phyloP scores from a whole-genome alignment of 352 stramenopile genomes.

The Pythium sukuiense region DNA sequence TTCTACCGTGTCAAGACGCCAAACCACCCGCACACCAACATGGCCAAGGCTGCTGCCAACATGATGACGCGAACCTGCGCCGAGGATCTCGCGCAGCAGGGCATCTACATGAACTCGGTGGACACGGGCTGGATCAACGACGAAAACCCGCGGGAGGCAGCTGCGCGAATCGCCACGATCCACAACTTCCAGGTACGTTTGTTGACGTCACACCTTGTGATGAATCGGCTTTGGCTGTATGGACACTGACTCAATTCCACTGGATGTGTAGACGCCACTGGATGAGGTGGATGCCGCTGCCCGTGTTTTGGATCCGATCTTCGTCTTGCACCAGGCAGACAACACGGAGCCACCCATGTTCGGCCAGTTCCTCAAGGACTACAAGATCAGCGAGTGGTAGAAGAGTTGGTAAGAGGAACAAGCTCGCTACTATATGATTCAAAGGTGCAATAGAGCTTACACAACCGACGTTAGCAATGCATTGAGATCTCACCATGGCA shows the following conservation, averaged over 20 bases:
- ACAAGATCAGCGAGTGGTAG: conserved; percentile 72
- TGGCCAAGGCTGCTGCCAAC: conserved; percentile 97
- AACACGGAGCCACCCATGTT: conserved; percentile 43
- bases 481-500: conserved; percentile 42
- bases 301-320: conserved; percentile 93
- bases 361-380: conserved; percentile 81
- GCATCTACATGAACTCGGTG: conserved; percentile 95
- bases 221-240: too few species aligned
- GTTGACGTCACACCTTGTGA: too few species aligned
- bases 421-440: neutral
- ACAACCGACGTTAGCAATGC: neutral
- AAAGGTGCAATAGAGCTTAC: neutral
- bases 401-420: neutral
- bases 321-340: conserved; percentile 63
- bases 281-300: conserved; percentile 95
- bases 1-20: conserved; percentile 97
- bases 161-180: conserved; percentile 83
- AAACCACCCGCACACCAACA: conserved; percentile 97
- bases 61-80: conserved; percentile 97
- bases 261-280: conserved; percentile 83
- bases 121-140: conserved; percentile 98
- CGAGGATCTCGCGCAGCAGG: conserved; percentile 85
- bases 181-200: conserved; percentile 90
- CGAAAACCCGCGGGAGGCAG: conserved; percentile 93
- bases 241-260: too few species aligned